Evolutionary conservation across 2,329 filamentous ascomycete genomes (phyloP).

Genomic region (Penicillium sp.): DNA sequence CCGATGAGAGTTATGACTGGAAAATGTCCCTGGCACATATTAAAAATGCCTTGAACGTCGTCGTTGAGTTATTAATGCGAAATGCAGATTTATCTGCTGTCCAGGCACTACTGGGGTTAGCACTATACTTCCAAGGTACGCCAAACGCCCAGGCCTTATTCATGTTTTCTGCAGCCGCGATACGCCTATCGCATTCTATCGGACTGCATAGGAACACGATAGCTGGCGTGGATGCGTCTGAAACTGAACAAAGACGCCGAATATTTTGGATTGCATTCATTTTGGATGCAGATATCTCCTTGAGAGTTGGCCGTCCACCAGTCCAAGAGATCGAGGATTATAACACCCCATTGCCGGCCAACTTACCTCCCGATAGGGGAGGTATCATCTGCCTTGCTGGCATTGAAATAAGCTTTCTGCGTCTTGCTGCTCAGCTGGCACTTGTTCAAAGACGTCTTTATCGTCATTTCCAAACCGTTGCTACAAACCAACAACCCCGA

Average conservation of each 20-base stretch:
- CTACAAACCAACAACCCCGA: neutral
- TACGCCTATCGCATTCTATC: constrained; percentile 23
- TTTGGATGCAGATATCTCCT: constrained; percentile 24
- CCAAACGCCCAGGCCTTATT: constrained; percentile 23
- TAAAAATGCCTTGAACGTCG: constrained; percentile 21
- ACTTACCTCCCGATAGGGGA: constrained; percentile 7
- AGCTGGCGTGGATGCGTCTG: constrained; percentile 6
- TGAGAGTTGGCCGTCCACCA: constrained; percentile 19
- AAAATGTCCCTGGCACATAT: constrained; percentile 18
- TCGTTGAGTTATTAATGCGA: constrained; percentile 18
- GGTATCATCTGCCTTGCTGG: constrained; percentile 10
- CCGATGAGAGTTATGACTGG: constrained; percentile 12
- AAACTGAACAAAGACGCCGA: constrained; percentile 18
- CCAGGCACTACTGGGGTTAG: constrained; percentile 20
- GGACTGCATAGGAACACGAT: constrained; percentile 19
- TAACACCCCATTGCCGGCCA: constrained; percentile 12
- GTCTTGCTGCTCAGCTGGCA: constrained; percentile 13
- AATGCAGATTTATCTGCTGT: constrained; percentile 18
- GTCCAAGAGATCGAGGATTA: constrained; percentile 19
- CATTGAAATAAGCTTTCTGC: constrained; percentile 15
- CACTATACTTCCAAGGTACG: constrained; percentile 24
- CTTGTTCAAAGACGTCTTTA: constrained; percentile 15
- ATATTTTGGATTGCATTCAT: constrained; percentile 25
- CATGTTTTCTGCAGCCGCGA: constrained; percentile 22
- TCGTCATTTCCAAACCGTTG: constrained; percentile 9